phyloP scores from a whole-genome alignment of 805 yeast species.

The Candida chilensis region DNA sequence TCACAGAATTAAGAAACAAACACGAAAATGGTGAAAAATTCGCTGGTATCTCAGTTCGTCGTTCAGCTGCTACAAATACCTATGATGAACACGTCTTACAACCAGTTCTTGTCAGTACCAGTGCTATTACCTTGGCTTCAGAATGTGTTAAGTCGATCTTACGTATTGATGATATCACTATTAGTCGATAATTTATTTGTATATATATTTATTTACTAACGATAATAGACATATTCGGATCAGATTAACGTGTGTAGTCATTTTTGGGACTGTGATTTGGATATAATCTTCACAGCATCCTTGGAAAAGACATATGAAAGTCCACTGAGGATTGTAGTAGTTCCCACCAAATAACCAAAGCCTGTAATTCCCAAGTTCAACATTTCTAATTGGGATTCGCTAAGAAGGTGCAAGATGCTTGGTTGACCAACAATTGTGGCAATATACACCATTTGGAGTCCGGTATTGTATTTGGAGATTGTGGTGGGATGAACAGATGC shows the following conservation, averaged over 20 bases:
- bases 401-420: no score
- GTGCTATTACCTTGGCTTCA: constrained; percentile 90
- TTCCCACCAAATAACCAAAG: constrained; percentile 47
- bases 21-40: constrained; percentile 87
- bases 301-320: constrained; percentile 64
- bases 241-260: no score
- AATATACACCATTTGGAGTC: constrained; percentile 84
- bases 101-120: constrained; percentile 90
- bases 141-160: constrained; percentile 94
- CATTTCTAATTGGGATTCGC: no score
- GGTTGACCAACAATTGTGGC: constrained; percentile 55
- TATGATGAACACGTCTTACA: constrained; percentile 91
- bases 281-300: constrained; percentile 55
- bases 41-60: constrained; percentile 94
- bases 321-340: constrained; percentile 75
- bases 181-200: constrained; percentile 69
- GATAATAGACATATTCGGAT: no score
- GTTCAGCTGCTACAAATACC: constrained; percentile 88
- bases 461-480: constrained; percentile 84
- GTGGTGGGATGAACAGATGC: constrained; percentile 84
- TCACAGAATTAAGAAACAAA: constrained; percentile 83
- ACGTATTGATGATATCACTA: constrained; percentile 95
- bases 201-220: no score
- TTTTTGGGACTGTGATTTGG: no score
- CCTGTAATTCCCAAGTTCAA: constrained; percentile 13